These are phyloP conservation scores for Yamadazyma endophytica DNA, from an alignment of 805 yeast genomes.

Conservation along the genomic window DNA sequence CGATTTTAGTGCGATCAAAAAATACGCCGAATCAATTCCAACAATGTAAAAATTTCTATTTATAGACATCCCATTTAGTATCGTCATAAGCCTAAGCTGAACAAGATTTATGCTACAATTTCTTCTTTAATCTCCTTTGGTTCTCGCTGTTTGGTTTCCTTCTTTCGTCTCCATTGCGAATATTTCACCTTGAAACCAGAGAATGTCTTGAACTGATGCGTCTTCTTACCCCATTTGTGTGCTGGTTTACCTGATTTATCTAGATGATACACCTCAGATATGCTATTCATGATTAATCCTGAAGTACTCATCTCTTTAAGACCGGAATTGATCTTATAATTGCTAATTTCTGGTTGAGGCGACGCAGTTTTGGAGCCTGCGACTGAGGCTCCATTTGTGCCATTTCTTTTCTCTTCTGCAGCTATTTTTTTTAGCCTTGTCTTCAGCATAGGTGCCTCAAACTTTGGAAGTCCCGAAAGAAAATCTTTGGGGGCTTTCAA, in stretches of 20 bases:
- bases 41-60: too few relatives aligned
- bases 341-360: constrained; percentile 19
- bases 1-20: too few relatives aligned
- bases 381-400: constrained; percentile 2
- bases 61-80: too few relatives aligned
- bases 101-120: background rate
- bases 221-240: constrained; percentile 30
- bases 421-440: constrained; percentile 27
- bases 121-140: constrained; percentile 2
- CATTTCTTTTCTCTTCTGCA: constrained; percentile 23
- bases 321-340: constrained; percentile 33
- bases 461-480: constrained; percentile 31
- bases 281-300: constrained; percentile 35
- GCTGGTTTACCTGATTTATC: constrained; percentile 34
- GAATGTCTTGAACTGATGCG: constrained; percentile 37
- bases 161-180: constrained; percentile 15
- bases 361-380: constrained; percentile 22
- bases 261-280: constrained; percentile 21
- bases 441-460: constrained; percentile 28
- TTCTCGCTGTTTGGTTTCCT: constrained; percentile 6
- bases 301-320: constrained; percentile 38
- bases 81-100: too few relatives aligned
- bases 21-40: too few relatives aligned
- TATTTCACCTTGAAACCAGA: constrained; percentile 37
- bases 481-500: constrained; percentile 25